A percentile compares a stretch with the other conserved stretches of the same genome.
Conservation (phyloP, 2,329 filamentous ascomycete genomes). For the Lecanicillium sp. region DNA sequence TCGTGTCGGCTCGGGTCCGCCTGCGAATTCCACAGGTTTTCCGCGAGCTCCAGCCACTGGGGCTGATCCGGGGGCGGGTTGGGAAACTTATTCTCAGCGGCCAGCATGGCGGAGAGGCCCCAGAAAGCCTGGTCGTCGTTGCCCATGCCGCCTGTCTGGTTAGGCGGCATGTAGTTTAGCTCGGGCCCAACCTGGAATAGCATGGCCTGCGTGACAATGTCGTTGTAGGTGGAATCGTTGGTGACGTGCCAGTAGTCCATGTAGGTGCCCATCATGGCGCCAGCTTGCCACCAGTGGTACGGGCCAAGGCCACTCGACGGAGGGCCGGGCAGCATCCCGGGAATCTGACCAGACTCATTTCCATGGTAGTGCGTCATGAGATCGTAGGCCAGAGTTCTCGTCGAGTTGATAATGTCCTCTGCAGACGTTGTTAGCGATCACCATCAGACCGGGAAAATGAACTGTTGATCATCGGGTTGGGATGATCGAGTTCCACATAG, state of each 20-base stretch:
- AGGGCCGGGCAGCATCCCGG: slow-evolving; percentile 50
- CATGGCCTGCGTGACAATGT: slow-evolving; percentile 34
- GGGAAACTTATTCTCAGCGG: slow-evolving; percentile 46
- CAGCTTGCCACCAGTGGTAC: slow-evolving; percentile 29
- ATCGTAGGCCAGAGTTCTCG: slow-evolving; percentile 41
- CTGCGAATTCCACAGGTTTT: slow-evolving; percentile 49
- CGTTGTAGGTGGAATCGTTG: slow-evolving; percentile 44
- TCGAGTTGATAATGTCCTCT: slow-evolving; percentile 40
- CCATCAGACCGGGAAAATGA: too few species aligned
- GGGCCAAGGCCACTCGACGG: slow-evolving; percentile 24
- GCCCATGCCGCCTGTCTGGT: slow-evolving; percentile 35
- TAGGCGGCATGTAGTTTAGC: slow-evolving; percentile 40
- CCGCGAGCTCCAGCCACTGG: slow-evolving; percentile 46
- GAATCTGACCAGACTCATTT: slow-evolving; percentile 41
- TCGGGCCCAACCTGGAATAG: slow-evolving; percentile 38
- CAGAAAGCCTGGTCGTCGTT: slow-evolving; percentile 57
- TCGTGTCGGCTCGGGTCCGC: slow-evolving; percentile 43
- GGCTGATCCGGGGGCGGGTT: slow-evolving; percentile 31
- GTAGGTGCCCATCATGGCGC: slow-evolving; percentile 22
- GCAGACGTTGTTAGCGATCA: neutral
- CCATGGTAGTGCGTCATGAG: slow-evolving; percentile 44
- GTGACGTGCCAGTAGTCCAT: slow-evolving; percentile 34
- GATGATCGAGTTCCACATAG: too few species aligned
- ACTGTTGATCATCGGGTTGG: too few species aligned
- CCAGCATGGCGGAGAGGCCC: slow-evolving; percentile 48